Evolutionary conservation across 192 early-diverging fungal genomes (phyloP), one percentile per base, ranked within the genome.

Genomic region (Coemansia sp.): DNA sequence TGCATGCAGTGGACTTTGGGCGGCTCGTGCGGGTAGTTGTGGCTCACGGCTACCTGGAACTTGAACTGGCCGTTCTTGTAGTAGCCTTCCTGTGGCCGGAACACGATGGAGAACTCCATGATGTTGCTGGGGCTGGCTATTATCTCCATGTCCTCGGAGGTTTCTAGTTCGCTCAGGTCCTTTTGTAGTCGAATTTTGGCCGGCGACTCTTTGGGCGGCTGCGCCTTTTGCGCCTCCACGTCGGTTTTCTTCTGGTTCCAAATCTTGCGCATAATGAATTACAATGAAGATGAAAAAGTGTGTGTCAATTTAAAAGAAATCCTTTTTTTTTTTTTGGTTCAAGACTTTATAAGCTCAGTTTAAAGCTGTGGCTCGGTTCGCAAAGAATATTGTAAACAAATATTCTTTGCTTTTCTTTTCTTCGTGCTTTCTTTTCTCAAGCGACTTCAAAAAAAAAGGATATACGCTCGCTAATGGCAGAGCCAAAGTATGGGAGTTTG

Each of bases 151-250:
- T 91, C 79, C 69, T 89, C 88, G n/a, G 88, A 91, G 14, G 68
- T 70, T 5, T 89, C 58, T 6, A 95, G 73, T 65, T 96, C 94
- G 43, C 79, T 78, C 53, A 96, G 69, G 74, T 97, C 95, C 86
- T 98, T 98, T 74, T 98, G 96, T 23, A 95, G 77, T 49, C 94
- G 86, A 56, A 96, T 88, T 61, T 91, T 88, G 5, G 88, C 90
- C 1, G 94, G 91, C 26, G 90, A 85, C 5, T 85, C 85, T 68
- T 89, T 21, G 21, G 53, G 91, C 2, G 89, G 82, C 66, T 91
- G 90, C 59, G 76, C 84, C 61, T 84, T 84, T 60, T 88, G 87
- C 20, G 81, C 89, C 31, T 74, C 77, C 20, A 81, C 88, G 57
- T 85, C 83, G 15, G 87, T 82, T 65, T 90, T 89, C 70, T 92